Percentiles rank a stretch among this genome's conserved stretches.
Conservation (phyloP, 495 filamentous ascomycete species). For the Cenococcum geophilum region DNA sequence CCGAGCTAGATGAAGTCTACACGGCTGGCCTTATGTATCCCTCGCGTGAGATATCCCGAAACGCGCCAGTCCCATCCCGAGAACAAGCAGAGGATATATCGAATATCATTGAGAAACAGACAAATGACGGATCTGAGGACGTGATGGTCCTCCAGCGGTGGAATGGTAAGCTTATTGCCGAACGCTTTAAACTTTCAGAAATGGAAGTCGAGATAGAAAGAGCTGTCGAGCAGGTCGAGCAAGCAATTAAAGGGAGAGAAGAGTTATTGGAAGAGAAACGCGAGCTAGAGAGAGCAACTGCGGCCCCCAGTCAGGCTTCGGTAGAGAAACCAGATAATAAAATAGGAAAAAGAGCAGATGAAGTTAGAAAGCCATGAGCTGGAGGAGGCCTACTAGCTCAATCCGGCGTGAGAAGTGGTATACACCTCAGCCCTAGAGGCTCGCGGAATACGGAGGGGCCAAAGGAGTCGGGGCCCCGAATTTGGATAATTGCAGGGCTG, state of each 20-base stretch:
- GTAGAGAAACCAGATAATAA: slow-evolving; percentile 10
- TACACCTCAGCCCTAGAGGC: too few species aligned
- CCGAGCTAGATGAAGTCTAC: slow-evolving; percentile 68
- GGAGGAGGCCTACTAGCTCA: background rate
- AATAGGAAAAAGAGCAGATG: background rate
- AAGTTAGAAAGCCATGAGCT: background rate
- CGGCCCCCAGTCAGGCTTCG: slow-evolving; percentile 10
- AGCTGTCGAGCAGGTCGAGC: slow-evolving; percentile 80
- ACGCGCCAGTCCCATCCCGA: slow-evolving; percentile 27
- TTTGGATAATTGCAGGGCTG: background rate
- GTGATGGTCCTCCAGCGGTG: slow-evolving; percentile 40
- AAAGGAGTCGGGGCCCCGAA: background rate
- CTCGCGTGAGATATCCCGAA: slow-evolving; percentile 32
- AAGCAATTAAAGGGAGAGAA: slow-evolving; percentile 38
- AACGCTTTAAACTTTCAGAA: slow-evolving; percentile 55
- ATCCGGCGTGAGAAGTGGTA: background rate
- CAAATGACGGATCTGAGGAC: slow-evolving; percentile 34
- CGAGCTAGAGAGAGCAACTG: slow-evolving; percentile 31
- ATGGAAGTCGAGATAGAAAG: slow-evolving; percentile 84
- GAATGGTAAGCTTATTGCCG: slow-evolving; percentile 44
- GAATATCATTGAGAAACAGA: slow-evolving; percentile 51
- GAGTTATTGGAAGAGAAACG: slow-evolving; percentile 50
- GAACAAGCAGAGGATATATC: slow-evolving; percentile 50
- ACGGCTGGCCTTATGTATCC: slow-evolving; percentile 37
- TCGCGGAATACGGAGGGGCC: background rate